Percentiles rank a stretch among this genome's conserved stretches.
Conservation (phyloP, 73 alveolate genomes). For the Paramecium octaurelia region DNA sequence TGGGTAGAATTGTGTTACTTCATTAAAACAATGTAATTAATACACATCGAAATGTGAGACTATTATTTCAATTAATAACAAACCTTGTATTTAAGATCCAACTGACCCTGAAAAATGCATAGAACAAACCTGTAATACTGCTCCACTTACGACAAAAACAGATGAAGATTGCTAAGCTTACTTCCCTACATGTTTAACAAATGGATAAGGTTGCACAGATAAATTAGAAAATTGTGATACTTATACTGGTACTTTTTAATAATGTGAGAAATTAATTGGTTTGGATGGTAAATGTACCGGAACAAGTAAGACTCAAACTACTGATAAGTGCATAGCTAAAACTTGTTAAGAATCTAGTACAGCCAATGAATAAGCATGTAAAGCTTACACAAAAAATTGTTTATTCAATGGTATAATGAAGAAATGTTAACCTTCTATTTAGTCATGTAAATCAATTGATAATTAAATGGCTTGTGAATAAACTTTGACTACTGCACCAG, state of each 20-base stretch:
- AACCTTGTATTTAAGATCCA: neutral
- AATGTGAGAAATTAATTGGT: neutral
- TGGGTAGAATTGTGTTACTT: neutral
- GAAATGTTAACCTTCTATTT: neutral
- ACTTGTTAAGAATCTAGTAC: neutral
- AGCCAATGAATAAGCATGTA: neutral
- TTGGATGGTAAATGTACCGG: neutral
- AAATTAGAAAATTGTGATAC: neutral
- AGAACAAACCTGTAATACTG: neutral
- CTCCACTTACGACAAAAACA: neutral
- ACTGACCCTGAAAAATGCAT: neutral
- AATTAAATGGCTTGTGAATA: neutral
- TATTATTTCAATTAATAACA: neutral
- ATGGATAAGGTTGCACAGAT: constrained; percentile 1
- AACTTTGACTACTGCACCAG: neutral
- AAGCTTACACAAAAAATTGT: neutral
- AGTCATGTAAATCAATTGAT: neutral
- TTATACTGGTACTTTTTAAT: neutral
- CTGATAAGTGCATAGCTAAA: neutral
- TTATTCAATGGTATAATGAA: neutral
- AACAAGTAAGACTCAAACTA: neutral
- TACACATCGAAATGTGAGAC: neutral
- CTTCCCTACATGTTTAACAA: neutral
- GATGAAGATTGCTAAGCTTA: neutral
- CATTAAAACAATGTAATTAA: neutral